Base-by-base conservation (phyloP, 495 filamentous ascomycete species). In the Neurospora pannonica region DNA sequence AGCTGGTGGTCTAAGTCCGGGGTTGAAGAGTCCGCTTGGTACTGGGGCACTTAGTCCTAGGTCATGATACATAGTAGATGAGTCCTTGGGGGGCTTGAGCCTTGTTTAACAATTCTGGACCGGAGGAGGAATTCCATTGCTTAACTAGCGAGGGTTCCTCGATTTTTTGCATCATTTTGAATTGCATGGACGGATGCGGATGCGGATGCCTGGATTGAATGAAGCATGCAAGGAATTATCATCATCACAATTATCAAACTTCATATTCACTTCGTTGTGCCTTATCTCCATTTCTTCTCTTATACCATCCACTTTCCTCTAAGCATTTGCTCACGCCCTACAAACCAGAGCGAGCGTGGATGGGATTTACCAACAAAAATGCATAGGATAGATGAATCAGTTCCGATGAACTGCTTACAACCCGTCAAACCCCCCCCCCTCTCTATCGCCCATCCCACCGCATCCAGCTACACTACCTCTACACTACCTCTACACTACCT, bases 21-120 rank as follows among this genome's bases (percentile, higher is more conserved):
- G 54, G 15, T 67, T 67, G 67, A 83, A 82, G 73, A 84, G 80
- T 75, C 79, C 82, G 39, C 72, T 83, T 67, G 28, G 15, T 19
- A 5, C 54, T 0, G 75, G 76, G 13, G 71, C 75, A 28, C 42
- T 76, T 19, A 76, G 75, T 71, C 75, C 76, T 10, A 76, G 76
- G 72, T 74, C 71, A 75, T 28, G 60, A 37, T 36, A 17, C n/a
- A 62, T 31, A 21, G 46, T n/a, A 60, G 9, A 24, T 3, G 24
- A 60, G 48, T 17, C 3, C 54, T 28, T 15, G 3, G 31, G 31
- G 21, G 48, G 13, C 21, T 28, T 60, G 48, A 10, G 24, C 13
- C 2, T 5, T 6, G n/a, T 24, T 28, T 28, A 28, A 60, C 46
- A 60, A 15, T 60, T 60, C 48, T 60, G 4, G 15, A 24, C 5